Conservation (phyloP, 2,329 filamentous ascomycete species). For the Leptographium galeiforme region DNA sequence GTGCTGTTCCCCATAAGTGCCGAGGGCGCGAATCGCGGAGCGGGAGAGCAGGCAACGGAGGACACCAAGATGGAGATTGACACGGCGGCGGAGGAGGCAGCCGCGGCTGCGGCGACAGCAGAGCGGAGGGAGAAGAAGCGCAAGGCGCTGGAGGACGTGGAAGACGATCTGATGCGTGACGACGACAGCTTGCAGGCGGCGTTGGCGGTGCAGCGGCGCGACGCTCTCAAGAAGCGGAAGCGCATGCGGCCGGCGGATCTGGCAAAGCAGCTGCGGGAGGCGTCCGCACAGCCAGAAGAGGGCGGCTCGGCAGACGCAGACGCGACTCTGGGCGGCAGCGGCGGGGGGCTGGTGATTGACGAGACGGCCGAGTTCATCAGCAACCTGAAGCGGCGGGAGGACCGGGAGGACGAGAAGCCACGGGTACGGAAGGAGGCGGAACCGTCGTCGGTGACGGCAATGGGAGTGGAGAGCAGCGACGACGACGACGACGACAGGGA, state of each 20-base stretch:
- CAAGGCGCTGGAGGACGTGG: slow-evolving; percentile 38
- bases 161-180: slow-evolving; percentile 55
- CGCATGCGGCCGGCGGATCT: slow-evolving; percentile 76
- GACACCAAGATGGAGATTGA: slow-evolving; percentile 61
- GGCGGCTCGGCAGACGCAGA: neutral
- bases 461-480: slow-evolving; percentile 22
- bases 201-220: slow-evolving; percentile 68
- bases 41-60: slow-evolving; percentile 23
- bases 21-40: slow-evolving; percentile 13
- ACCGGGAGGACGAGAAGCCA: slow-evolving; percentile 40
- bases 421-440: slow-evolving; percentile 19
- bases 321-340: slow-evolving; percentile 25
- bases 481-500: slow-evolving; percentile 30
- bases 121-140: slow-evolving; percentile 37
- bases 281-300: slow-evolving; percentile 23
- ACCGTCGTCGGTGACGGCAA: slow-evolving; percentile 21
- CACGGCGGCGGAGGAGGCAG: slow-evolving; percentile 27
- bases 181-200: slow-evolving; percentile 87
- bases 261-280: slow-evolving; percentile 62
- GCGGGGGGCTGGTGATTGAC: slow-evolving; percentile 70
- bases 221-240: slow-evolving; percentile 84
- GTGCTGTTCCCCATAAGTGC: slow-evolving; percentile 30
- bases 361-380: slow-evolving; percentile 93
- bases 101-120: slow-evolving; percentile 5
- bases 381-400: slow-evolving; percentile 58